Conservation (phyloP, 202 grass and related monocot genomes). For the Dendrocalamus latiflorus region DNA sequence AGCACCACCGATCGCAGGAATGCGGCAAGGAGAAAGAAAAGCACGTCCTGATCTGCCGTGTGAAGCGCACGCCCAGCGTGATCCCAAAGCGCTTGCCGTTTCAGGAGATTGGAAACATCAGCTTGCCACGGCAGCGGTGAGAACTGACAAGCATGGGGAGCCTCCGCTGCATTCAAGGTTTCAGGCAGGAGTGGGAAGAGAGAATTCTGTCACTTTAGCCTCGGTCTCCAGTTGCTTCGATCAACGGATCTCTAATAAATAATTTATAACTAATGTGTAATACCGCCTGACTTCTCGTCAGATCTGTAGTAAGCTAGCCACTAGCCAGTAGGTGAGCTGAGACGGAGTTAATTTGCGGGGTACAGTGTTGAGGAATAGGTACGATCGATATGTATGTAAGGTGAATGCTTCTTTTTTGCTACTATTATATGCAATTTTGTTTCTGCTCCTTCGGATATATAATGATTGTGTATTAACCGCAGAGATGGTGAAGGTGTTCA, state of each 20-base stretch:
- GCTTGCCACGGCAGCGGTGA: conserved; percentile 36
- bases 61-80: conserved; percentile 59
- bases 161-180: conserved; percentile 17
- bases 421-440: too few species aligned
- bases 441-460: not conserved
- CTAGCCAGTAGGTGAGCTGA: too few species aligned
- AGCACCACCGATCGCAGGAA: too few species aligned
- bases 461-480: too few species aligned
- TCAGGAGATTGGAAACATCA: conserved; percentile 62
- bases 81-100: conserved; percentile 48
- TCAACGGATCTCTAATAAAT: conserved; percentile 25
- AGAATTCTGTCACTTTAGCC: too few species aligned
- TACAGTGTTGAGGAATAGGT: conserved; percentile 40
- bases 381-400: conserved; percentile 33
- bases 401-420: conserved; percentile 33
- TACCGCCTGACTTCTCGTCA: conserved; percentile 45
- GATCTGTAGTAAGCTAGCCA: too few species aligned
- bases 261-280: conserved; percentile 21
- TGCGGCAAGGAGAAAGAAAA: conserved; percentile 73
- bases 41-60: conserved; percentile 58
- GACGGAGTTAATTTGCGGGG: too few species aligned
- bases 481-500: not conserved
- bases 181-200: conserved; percentile 4
- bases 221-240: conserved; percentile 9
- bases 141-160: not conserved